phyloP scores from a whole-genome alignment of 106 monocot genomes.

The Allium sativum region DNA sequence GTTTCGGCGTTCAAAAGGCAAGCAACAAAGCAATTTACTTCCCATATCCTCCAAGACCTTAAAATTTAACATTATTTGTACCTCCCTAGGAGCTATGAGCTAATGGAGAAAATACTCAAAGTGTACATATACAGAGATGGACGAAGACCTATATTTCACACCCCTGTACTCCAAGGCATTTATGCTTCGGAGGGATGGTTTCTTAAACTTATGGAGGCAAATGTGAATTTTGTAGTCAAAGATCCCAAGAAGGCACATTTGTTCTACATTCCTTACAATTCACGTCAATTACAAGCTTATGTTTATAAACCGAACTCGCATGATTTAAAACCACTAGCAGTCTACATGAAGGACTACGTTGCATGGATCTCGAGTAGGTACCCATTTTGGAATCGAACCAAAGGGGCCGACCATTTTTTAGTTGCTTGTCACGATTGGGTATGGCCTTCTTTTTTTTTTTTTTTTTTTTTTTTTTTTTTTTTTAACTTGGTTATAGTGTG shows the following conservation, averaged over 20 bases:
- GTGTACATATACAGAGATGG: slow-evolving; percentile 74
- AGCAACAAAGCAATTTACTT: too few relatives aligned
- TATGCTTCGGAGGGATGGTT: slow-evolving; percentile 92
- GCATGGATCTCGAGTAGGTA: slow-evolving; percentile 42
- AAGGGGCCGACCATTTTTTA: slow-evolving; percentile 71
- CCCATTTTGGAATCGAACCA: slow-evolving; percentile 72
- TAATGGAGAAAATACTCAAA: slow-evolving; percentile 69
- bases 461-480: neutral
- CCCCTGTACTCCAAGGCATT: slow-evolving; percentile 43
- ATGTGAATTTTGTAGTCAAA: slow-evolving; percentile 31
- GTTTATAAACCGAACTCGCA: slow-evolving; percentile 50
- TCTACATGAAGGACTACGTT: slow-evolving; percentile 48
- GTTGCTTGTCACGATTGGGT: slow-evolving; percentile 91
- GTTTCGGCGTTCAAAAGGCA: slow-evolving; percentile 39
- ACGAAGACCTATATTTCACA: slow-evolving; percentile 55
- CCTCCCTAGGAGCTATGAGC: slow-evolving; percentile 65
- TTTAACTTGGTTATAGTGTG: neutral
- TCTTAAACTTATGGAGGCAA: slow-evolving; percentile 47
- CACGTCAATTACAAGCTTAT: slow-evolving; percentile 23
- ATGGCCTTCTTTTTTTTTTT: slow-evolving; percentile 1
- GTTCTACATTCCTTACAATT: slow-evolving; percentile 64
- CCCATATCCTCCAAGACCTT: neutral
- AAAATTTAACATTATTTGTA: neutral
- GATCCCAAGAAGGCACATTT: slow-evolving; percentile 56
- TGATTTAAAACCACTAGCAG: slow-evolving; percentile 19